Conservation (phyloP, 192 early-diverging fungal species). For the Backusella liffmaniae region DNA sequence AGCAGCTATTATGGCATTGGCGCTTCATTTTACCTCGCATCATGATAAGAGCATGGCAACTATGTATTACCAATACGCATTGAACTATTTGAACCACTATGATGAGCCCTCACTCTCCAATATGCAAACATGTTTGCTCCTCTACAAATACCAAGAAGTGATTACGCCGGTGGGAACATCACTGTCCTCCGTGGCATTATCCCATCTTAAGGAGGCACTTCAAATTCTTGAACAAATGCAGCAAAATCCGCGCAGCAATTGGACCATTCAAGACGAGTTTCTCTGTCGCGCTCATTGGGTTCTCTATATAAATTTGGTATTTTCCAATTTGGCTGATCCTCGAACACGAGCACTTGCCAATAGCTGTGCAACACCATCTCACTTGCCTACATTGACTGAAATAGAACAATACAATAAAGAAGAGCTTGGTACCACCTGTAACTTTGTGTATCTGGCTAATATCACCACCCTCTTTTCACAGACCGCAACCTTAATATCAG, state of each 20-base stretch:
- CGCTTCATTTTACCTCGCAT: background rate
- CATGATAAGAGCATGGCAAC: background rate
- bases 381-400: background rate
- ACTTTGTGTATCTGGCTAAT: slow-evolving; percentile 8
- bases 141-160: slow-evolving; percentile 20
- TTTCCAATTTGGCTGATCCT: slow-evolving; percentile 9
- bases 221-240: slow-evolving; percentile 2
- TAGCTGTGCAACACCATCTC: background rate
- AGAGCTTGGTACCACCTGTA: background rate
- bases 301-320: slow-evolving; percentile 2
- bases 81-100: background rate
- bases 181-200: background rate
- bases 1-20: background rate
- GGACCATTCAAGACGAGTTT: background rate
- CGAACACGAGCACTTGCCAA: background rate
- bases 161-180: slow-evolving; percentile 8
- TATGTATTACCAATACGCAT: background rate
- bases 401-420: slow-evolving; percentile 5
- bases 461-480: slow-evolving; percentile 1
- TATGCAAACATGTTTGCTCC: slow-evolving; percentile 8
- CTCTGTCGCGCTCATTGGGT: slow-evolving; percentile 11
- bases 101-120: background rate
- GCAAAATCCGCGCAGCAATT: background rate
- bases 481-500: background rate
- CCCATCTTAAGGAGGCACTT: background rate